These are phyloP conservation scores for Rhododendron simsii DNA, from an alignment of 148 eudicot species.

Conservation along the genomic window DNA sequence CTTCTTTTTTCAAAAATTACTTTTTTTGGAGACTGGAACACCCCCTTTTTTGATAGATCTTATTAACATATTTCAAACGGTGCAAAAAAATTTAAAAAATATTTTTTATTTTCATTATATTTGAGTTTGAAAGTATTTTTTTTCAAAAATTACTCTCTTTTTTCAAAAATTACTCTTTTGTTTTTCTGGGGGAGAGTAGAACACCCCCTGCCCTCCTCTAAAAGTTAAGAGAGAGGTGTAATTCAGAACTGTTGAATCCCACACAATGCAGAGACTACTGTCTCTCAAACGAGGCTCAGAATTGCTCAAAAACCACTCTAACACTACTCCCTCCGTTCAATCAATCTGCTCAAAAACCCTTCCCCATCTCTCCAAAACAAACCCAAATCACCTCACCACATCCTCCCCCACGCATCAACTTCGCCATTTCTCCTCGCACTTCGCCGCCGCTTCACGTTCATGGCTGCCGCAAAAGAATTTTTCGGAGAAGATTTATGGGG, in stretches of 20 bases:
- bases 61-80: too few relatives aligned
- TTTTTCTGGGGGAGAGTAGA: too few relatives aligned
- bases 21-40: too few relatives aligned
- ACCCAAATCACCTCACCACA: constrained; percentile 7
- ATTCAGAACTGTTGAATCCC: background rate
- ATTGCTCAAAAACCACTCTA: constrained; percentile 19
- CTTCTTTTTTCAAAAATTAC: too few relatives aligned
- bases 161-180: too few relatives aligned
- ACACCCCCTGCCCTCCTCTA: too few relatives aligned
- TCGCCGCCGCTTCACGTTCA: constrained; percentile 19
- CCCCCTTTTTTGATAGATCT: too few relatives aligned
- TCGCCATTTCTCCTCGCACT: constrained; percentile 18
- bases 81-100: too few relatives aligned
- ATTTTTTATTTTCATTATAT: too few relatives aligned
- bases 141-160: too few relatives aligned
- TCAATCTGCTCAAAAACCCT: constrained; percentile 3
- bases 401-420: constrained; percentile 1
- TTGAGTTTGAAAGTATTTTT: too few relatives aligned
- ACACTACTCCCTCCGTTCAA: background rate
- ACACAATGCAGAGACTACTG: constrained; percentile 38
- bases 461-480: constrained; percentile 2
- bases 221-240: too few relatives aligned
- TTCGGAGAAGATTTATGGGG: constrained; percentile 23
- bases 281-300: constrained; percentile 31
- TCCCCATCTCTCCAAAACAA: constrained; percentile 20